These are phyloP conservation scores for Paratinospora sagittata DNA, from an alignment of 164 flowering plant genomes.

Conservation along the genomic window DNA sequence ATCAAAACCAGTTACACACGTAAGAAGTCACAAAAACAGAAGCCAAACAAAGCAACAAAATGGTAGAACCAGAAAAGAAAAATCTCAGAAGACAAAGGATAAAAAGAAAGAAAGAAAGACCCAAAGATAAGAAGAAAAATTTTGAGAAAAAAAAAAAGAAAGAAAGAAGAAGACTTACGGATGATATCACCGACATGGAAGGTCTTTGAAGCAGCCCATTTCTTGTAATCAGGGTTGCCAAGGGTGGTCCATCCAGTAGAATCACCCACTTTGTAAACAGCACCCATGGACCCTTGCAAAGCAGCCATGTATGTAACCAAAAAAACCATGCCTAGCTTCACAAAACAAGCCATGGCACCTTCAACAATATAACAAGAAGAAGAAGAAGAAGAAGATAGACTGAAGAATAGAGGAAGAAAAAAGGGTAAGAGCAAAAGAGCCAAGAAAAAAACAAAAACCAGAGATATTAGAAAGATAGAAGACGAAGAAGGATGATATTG, in stretches of 20 bases:
- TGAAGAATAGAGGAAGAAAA: no score
- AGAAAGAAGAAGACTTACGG: constrained; percentile 23
- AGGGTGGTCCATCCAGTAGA: constrained; percentile 57
- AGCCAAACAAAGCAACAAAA: no score
- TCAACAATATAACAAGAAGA: neutral
- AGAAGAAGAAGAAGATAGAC: neutral
- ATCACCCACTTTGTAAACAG: constrained; percentile 57
- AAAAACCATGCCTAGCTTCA: neutral
- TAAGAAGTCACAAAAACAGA: no score
- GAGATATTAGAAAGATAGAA: neutral
- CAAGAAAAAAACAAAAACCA: neutral
- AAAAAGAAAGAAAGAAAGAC: neutral
- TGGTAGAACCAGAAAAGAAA: no score
- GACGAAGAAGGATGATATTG: neutral
- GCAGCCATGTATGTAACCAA: neutral
- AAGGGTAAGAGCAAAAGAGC: no score
- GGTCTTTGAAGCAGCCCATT: constrained; percentile 49
- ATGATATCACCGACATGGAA: constrained; percentile 55
- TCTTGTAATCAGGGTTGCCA: constrained; percentile 40
- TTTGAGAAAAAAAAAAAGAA: neutral
- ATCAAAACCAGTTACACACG: no score
- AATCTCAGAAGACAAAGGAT: no score
- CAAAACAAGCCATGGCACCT: constrained; percentile 4
- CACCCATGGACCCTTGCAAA: constrained; percentile 13
- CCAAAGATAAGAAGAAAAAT: neutral